Evolutionary conservation across 2,329 filamentous ascomycete species (phyloP), one percentile per base, ranked within the genome.

Genomic region (Trichophyton verrucosum): DNA sequence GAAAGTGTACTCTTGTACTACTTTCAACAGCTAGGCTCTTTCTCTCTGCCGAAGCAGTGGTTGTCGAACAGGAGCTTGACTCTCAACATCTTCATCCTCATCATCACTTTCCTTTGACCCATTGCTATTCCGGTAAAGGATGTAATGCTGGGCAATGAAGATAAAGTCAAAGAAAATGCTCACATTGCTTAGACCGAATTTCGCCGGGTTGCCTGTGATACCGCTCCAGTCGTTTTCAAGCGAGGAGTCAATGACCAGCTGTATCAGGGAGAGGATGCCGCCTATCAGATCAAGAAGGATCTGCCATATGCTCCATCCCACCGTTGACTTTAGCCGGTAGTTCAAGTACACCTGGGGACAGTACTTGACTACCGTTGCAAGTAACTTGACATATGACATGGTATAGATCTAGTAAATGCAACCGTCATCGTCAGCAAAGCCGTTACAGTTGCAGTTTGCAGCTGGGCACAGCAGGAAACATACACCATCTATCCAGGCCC

Each of bases 361-460:
- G 75, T 96, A 97, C 76, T 99, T 99, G 75, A 95, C 82, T 27
- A 96, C 77, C 0, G 92, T 96, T 65, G 95, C 83, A 60, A 91
- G 74, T 38, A 99, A 80, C 76, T 99, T 99, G 71, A 95, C 86
- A 71, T 95, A 95, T 47, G 89, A 89, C 36, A 95, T 77, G 11
- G 87, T 82, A 69, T 86, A 84, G 36, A 85, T 76, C 82, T 82
- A 63, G 3, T 36, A 24, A 47, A n/a, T 6, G 40, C 44, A 22
- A 46, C 55, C 11, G 20, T 27, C 38, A 36, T 44, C 11, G 60
- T 66, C 66, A 68, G 71, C 60, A 44, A 27, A 27, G 24, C 24
- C 4, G 3, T 27, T 15, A 5, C 15, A 40, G 15, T 15, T n/a
- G 40, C 40, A 44, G n/a, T 15, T 44, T 6, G 13, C 6, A 44